A percentile compares a stretch with the other conserved stretches of the same genome.
Evolutionary conservation across 2,329 filamentous ascomycete genomes (phyloP).

Genomic region (Penicillium concentricum): DNA sequence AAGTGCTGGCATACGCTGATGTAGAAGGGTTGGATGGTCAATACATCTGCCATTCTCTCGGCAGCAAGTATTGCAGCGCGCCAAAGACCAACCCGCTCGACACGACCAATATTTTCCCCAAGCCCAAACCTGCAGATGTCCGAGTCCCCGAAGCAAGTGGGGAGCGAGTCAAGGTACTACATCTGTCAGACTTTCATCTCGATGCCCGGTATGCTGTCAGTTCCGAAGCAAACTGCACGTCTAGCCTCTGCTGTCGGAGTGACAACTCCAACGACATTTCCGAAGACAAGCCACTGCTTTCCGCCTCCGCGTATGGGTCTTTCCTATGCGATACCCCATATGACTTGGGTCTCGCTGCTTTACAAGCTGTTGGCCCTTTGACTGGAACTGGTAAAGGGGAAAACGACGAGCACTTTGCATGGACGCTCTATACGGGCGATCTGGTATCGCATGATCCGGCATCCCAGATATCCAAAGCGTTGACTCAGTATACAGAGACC

Average conservation of each 20-base stretch:
- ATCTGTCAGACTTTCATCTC: conserved; percentile 57
- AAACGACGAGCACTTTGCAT: conserved; percentile 48
- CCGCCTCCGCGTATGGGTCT: conserved; percentile 55
- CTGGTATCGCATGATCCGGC: conserved; percentile 56
- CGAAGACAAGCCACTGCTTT: conserved; percentile 38
- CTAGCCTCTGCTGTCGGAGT: conserved; percentile 53
- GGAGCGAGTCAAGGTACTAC: conserved; percentile 55
- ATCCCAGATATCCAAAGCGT: conserved; percentile 52
- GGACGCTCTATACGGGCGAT: conserved; percentile 59
- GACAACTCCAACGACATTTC: conserved; percentile 40
- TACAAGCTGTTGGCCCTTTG: conserved; percentile 56
- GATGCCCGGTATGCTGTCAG: conserved; percentile 55
- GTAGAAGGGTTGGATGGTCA: conserved; percentile 55
- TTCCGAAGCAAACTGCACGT: conserved; percentile 55
- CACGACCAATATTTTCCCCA: conserved; percentile 51
- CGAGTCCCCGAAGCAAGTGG: conserved; percentile 51
- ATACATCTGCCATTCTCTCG: conserved; percentile 57
- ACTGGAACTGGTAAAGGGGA: conserved; percentile 53
- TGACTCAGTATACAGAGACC: conserved; percentile 55
- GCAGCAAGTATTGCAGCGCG: conserved; percentile 48
- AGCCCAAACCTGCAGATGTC: conserved; percentile 52
- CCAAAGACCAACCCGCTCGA: conserved; percentile 49
- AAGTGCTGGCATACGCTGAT: conserved; percentile 55
- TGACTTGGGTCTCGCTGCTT: conserved; percentile 55
- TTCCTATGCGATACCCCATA: conserved; percentile 60